A percentile compares a stretch with the other conserved stretches of the same genome.
phyloP scores from a whole-genome alignment of 352 stramenopile species.

The Phytopythium chamaehyphon region DNA sequence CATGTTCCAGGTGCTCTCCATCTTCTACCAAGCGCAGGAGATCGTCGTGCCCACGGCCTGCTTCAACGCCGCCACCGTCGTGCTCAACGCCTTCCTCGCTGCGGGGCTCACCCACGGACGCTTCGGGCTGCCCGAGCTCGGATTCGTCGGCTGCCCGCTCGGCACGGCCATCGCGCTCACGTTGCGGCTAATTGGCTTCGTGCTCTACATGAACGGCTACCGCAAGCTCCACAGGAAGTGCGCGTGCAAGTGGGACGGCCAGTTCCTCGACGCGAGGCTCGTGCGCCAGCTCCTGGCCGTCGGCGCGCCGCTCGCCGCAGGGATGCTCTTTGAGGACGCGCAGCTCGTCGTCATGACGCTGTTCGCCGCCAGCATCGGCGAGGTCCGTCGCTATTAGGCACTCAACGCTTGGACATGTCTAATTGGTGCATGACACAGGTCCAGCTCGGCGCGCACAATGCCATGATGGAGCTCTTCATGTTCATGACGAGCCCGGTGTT shows the following conservation, averaged over 20 bases:
- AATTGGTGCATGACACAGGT: background rate
- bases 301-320: slow-evolving; percentile 47
- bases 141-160: slow-evolving; percentile 76
- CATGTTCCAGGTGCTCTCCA: slow-evolving; percentile 72
- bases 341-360: slow-evolving; percentile 79
- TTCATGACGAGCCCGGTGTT: slow-evolving; percentile 77
- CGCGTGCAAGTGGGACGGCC: slow-evolving; percentile 48
- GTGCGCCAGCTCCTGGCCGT: slow-evolving; percentile 46
- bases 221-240: slow-evolving; percentile 44
- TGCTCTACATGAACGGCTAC: slow-evolving; percentile 70
- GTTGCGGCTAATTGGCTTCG: slow-evolving; percentile 44
- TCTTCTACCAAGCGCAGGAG: slow-evolving; percentile 81
- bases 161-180: slow-evolving; percentile 57
- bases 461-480: slow-evolving; percentile 86
- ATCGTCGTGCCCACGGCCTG: slow-evolving; percentile 66
- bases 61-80: slow-evolving; percentile 55
- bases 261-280: slow-evolving; percentile 36
- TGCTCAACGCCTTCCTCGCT: slow-evolving; percentile 62
- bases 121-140: slow-evolving; percentile 49
- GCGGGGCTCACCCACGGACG: slow-evolving; percentile 59
- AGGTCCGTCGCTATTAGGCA: slow-evolving; percentile 15
- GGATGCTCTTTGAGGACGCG: slow-evolving; percentile 75
- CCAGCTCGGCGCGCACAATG: slow-evolving; percentile 73
- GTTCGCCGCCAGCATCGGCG: slow-evolving; percentile 61
- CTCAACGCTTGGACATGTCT: too few relatives aligned